Base-by-base conservation (phyloP, 2,329 filamentous ascomycete genomes). In the Fusarium equiseti region DNA sequence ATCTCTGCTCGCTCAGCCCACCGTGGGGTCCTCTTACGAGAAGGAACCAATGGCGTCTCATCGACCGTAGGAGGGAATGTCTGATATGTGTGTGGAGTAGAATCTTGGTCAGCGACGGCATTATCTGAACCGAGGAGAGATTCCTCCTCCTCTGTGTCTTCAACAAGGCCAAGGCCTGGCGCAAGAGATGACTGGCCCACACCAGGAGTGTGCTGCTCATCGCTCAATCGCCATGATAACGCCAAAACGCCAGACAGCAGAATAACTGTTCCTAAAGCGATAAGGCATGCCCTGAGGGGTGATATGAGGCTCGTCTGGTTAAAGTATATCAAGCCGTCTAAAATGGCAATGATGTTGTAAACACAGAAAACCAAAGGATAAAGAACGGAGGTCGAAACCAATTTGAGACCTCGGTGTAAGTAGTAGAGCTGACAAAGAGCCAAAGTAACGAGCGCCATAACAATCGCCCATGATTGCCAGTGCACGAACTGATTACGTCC, bases 351-450 rank as follows among this genome's bases (percentile, higher is more conserved):
- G 77, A 99, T 97, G 85, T 99, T 99, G 86, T 98, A 99, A 71
- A 98, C 90, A 86, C 96, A 99, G 82, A 99, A 99, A 42, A 98
- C 95, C 74, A 98, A 91, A 8, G 96, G 96, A 81, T 99, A 99
- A 73, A 99, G 86, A 67, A 98, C 92, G 76, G 94, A 97, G 24
- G 96, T 98, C 58, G 95, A 98, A 80, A 97, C 94, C 55, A 99
- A 87, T 81, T 97, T 97, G 68, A 99, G 87, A 56, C 96, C 96
- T 45, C 93, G 89, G 78, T 99, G 96, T 66, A 99, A 89, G 80
- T 97, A 98, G 82, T 97, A 99, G 8, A 99, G 88, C 81, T 99
- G 96, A 46, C 90, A 92, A 46, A 99, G 87, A 7, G 96, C 95
- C 66, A 98, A 86, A 6, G 87, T 85, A 63, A 98, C 86, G 55